Conservation (phyloP, 2,329 filamentous ascomycete genomes). For the Scedosporium minutisporum region DNA sequence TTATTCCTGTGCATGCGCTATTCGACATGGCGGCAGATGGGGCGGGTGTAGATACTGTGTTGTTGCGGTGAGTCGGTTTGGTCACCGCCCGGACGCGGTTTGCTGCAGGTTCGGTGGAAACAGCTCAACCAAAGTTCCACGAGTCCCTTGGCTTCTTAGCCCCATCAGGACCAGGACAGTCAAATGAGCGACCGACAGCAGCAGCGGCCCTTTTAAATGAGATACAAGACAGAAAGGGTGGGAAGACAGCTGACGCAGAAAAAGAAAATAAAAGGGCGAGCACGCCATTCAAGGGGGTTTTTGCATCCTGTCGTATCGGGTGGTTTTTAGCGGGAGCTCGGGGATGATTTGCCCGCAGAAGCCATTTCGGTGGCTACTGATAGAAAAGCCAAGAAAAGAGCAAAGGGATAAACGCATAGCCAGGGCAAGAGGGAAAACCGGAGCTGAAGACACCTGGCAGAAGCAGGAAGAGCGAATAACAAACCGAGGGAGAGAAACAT, state of each 20-base stretch:
- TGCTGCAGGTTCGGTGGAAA: neutral
- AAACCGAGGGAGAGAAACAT: neutral
- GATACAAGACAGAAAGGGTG: neutral
- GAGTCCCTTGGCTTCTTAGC: neutral
- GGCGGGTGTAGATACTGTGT: neutral
- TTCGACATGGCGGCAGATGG: neutral
- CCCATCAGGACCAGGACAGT: neutral
- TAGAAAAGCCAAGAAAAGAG: neutral
- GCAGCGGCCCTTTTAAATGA: neutral
- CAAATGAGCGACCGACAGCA: neutral
- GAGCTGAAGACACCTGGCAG: slow-evolving; percentile 1
- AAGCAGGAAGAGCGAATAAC: neutral
- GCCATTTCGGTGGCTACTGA: neutral
- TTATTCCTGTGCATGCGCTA: neutral
- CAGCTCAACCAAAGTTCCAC: neutral
- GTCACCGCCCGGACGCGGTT: neutral
- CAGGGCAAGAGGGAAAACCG: neutral
- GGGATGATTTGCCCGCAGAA: neutral
- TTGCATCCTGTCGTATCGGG: slow-evolving; percentile 5
- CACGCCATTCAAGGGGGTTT: slow-evolving; percentile 5
- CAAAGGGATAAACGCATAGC: neutral
- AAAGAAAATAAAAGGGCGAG: neutral
- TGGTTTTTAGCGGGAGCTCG: slow-evolving; percentile 2
- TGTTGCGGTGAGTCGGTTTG: neutral
- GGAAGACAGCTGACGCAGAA: neutral